Conservation (phyloP, 345 rosid species). For the Chamaenerion angustifolium region DNA sequence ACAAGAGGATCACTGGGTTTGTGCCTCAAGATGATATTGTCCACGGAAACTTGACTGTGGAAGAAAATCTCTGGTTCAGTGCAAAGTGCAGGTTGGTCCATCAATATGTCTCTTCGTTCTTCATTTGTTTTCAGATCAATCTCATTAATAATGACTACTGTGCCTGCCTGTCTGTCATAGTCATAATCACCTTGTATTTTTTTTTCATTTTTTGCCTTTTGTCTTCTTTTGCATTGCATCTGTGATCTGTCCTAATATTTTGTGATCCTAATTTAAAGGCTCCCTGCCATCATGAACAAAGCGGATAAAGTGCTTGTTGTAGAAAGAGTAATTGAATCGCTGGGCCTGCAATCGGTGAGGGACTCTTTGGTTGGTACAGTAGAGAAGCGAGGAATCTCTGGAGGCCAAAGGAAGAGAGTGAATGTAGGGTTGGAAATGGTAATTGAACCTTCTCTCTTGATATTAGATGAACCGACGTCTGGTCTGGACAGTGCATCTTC, state of each 20-base stretch:
- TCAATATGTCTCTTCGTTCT: slow-evolving; percentile 1
- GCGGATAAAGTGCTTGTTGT: slow-evolving; percentile 76
- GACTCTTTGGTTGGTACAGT: slow-evolving; percentile 86
- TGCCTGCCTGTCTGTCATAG: too few relatives aligned
- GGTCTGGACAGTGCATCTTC: slow-evolving; percentile 98
- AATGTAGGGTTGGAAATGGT: slow-evolving; percentile 96
- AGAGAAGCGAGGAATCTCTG: slow-evolving; percentile 91
- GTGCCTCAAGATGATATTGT: slow-evolving; percentile 95
- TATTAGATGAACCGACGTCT: slow-evolving; percentile 94
- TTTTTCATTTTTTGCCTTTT: background rate
- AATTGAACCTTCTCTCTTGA: slow-evolving; percentile 90
- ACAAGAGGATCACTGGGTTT: slow-evolving; percentile 75
- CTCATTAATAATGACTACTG: too few relatives aligned
- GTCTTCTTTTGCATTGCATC: background rate
- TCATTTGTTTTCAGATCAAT: background rate
- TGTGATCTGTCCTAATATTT: background rate
- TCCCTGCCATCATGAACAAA: slow-evolving; percentile 47
- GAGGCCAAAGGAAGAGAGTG: slow-evolving; percentile 92
- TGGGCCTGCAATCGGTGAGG: slow-evolving; percentile 75
- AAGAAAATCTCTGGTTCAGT: slow-evolving; percentile 91
- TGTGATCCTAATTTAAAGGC: slow-evolving; percentile 22
- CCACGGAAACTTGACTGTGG: slow-evolving; percentile 93
- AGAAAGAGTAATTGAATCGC: slow-evolving; percentile 79
- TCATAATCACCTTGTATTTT: too few relatives aligned
- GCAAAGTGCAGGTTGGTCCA: slow-evolving; percentile 59